A percentile compares a stretch with the other conserved stretches of the same genome.
Conservation (phyloP, 192 early-diverging fungal genomes). For the Borealophlyctis nickersoniae region DNA sequence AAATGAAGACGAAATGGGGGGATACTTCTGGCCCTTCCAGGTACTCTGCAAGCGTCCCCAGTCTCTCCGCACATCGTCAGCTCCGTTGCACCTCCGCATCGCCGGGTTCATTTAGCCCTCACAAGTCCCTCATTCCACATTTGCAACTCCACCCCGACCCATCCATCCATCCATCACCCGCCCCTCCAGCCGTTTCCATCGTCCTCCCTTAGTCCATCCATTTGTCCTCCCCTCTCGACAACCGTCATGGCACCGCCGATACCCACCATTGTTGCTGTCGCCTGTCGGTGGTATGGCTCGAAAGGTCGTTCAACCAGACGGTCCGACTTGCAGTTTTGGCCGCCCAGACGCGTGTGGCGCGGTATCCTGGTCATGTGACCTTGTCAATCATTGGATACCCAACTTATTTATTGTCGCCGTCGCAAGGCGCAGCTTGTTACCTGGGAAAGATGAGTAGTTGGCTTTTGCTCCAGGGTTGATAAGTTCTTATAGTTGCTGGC, state of each 20-base stretch:
- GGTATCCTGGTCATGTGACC: too few relatives aligned
- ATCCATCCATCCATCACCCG: conserved; percentile 11
- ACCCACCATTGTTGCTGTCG: conserved; percentile 9
- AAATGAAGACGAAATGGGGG: not conserved
- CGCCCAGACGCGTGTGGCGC: too few relatives aligned
- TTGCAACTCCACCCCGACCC: conserved; percentile 1
- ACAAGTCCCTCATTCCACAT: not conserved
- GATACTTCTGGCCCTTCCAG: not conserved
- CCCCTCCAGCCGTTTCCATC: not conserved
- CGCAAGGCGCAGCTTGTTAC: too few relatives aligned
- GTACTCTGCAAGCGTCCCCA: not conserved
- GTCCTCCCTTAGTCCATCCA: not conserved
- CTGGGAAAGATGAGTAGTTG: too few relatives aligned
- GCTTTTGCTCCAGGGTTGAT: too few relatives aligned
- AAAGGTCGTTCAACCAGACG: too few relatives aligned
- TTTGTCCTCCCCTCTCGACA: not conserved
- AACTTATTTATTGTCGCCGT: too few relatives aligned
- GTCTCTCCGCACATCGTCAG: not conserved
- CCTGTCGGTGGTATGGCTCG: not conserved
- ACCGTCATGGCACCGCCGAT: not conserved
- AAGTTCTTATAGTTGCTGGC: too few relatives aligned
- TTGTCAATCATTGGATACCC: too few relatives aligned
- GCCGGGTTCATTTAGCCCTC: not conserved
- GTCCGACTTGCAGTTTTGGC: too few relatives aligned
- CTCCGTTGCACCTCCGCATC: not conserved